Evolutionary conservation across 805 yeast species (phyloP).

Genomic region (Candida schatavii): DNA sequence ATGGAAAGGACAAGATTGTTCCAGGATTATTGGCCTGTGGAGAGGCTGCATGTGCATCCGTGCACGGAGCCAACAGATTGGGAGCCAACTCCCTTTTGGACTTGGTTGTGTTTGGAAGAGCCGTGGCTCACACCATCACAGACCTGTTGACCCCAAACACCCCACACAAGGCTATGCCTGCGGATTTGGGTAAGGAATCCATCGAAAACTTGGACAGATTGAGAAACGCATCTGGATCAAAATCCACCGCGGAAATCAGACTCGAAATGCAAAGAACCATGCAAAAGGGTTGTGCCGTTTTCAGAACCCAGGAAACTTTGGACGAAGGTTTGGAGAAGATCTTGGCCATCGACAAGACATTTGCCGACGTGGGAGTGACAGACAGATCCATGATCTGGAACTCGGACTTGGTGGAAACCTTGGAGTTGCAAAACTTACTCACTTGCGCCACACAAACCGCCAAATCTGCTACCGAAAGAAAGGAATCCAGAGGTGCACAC

Average conservation of each 20-base stretch:
- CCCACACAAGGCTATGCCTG: conserved; percentile 79
- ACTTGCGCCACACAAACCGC: conserved; percentile 98
- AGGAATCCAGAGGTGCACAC: conserved; percentile 98
- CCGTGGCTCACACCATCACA: conserved; percentile 88
- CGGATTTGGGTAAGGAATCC: conserved; percentile 85
- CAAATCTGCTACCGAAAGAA: conserved; percentile 87
- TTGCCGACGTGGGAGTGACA: conserved; percentile 75
- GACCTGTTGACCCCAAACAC: conserved; percentile 84
- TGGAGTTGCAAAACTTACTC: conserved; percentile 92
- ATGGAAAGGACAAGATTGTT: conserved; percentile 86
- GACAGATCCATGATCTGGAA: conserved; percentile 99
- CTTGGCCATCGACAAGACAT: conserved; percentile 67
- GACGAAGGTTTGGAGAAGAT: conserved; percentile 88
- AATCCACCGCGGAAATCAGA: conserved; percentile 85
- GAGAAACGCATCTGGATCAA: conserved; percentile 81
- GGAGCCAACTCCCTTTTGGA: conserved; percentile 98
- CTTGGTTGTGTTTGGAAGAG: conserved; percentile 97
- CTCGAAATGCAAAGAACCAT: conserved; percentile 89
- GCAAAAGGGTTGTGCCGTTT: conserved; percentile 97
- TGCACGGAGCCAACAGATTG: conserved; percentile 98
- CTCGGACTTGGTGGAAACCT: conserved; percentile 92
- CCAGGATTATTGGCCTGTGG: conserved; percentile 97
- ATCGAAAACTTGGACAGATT: conserved; percentile 85
- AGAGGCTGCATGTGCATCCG: conserved; percentile 99
- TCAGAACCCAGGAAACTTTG: conserved; percentile 88